Conservation (phyloP, 1,284 basidiomycete genomes). For the Cerrena zonata region DNA sequence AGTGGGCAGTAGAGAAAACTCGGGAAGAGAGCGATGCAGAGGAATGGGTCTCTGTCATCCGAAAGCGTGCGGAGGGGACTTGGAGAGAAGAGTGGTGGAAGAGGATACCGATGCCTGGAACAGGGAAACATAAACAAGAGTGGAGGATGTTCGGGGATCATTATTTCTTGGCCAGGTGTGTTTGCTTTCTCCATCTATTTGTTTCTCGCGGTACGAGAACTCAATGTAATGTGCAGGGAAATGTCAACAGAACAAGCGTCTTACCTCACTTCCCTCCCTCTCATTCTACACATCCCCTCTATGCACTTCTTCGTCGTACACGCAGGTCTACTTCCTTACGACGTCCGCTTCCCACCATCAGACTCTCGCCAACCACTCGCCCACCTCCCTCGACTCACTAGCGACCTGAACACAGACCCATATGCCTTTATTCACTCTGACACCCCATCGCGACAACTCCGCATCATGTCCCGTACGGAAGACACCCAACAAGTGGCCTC, state of each 20-base stretch:
- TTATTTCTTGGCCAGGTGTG: constrained; percentile 63
- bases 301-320: constrained; percentile 78
- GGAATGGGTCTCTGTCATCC: constrained; percentile 39
- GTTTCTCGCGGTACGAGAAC: constrained; percentile 3
- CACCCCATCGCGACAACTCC: not conserved
- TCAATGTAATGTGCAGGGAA: too few species aligned
- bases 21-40: constrained; percentile 33
- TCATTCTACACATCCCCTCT: constrained; percentile 70
- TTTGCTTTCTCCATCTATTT: not conserved
- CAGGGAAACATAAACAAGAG: constrained; percentile 45
- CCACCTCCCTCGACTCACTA: constrained; percentile 37
- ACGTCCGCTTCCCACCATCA: constrained; percentile 47
- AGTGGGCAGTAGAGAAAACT: constrained; percentile 33
- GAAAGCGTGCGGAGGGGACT: constrained; percentile 29
- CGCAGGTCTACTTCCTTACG: constrained; percentile 71
- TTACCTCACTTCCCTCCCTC: constrained; percentile 68
- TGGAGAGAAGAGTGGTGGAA: constrained; percentile 43
- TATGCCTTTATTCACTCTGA: too few species aligned
- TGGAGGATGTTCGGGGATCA: constrained; percentile 76
- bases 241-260: constrained; percentile 55
- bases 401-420: not conserved
- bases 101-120: constrained; percentile 26
- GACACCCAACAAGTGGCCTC: constrained; percentile 2
- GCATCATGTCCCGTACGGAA: not conserved
- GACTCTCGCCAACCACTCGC: constrained; percentile 63